Evolutionary conservation across 73 alveolate species (phyloP), one percentile per base, ranked within the genome.

Genomic region (Loxodes magnus): DNA sequence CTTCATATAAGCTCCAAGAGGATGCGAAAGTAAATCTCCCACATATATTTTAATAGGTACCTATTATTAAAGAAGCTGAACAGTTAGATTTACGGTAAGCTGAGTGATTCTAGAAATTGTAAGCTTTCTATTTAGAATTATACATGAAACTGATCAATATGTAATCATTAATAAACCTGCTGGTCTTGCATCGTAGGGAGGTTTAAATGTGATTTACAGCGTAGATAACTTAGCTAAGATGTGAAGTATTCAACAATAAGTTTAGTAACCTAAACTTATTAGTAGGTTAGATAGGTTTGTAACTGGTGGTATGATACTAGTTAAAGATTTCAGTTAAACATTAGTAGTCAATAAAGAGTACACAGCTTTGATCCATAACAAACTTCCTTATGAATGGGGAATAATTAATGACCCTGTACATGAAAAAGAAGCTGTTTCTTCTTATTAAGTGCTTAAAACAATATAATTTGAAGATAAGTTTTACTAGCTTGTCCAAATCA

Each of bases 171-270:
- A 46, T 25, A 46, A 46, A 19, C 59, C 59, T 10, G 59, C 39
- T 22, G 59, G 59, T n/a, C 9, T 46, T 1, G 59, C 59, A 2
- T 10, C 59, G 7, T 41, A 46, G 27, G 59, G 59, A 10, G 59
- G 59, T 20, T 12, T 46, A 12, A 24, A 24, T 5, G 17, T 46
- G 7, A 46, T 25, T n/a, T 9, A 25, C 9, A 46, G 59, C 27
- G 39, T 22, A 25, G 59, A 46, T 19, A n/a, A 22, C 22, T 24
- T 46, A 9, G 59, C 59, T 22, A n/a, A 5, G 26, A 24, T n/a
- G n/a, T n/a, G n/a, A n/a, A n/a, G n/a, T n/a, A n/a, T n/a, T n/a
- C n/a, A n/a, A n/a, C n/a, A 46, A 9, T 25, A 46, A 2, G 7
- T 24, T 22, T 37, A 24, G 15, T 12, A 16, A 33, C 10, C 53